Evolutionary conservation across 106 monocot genomes (phyloP), one percentile per base, ranked within the genome.

Genomic region (Apostasia shenzhenica): DNA sequence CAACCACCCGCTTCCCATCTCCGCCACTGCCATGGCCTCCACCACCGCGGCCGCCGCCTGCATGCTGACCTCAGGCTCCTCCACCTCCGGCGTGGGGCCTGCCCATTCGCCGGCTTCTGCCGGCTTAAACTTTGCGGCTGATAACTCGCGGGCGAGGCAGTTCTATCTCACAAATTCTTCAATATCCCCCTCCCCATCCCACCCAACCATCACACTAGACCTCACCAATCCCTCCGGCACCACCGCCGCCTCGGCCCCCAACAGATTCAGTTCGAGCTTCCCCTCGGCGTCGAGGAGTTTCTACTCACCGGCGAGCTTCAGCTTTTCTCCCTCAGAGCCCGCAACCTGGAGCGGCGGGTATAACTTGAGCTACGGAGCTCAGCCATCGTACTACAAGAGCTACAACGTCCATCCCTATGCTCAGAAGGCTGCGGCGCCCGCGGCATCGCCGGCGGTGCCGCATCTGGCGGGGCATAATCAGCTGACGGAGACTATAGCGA

Each of bases 201-300:
- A 86, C 73, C 88, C 91, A 1, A 91, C 94, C 11, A 91, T 95
- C 63, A 95, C 94, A 4, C 79, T 95, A 66, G 94, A 95, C 76
- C 94, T 95, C 77, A 91, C 94, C 41, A 68, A 80, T 43, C 85
- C 81, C 68, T 55, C 54, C 44, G 6, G 67, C 37, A 8, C 73
- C 68, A 70, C 77, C 56, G 49, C 72, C 0, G n/a, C 56, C 10
- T 14, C 60, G 6, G 53, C 41, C 50, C 26, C 37, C 45, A 67
- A 58, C 39, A 67, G 69, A 54, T 71, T 73, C 66, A 8, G 58
- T 6, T 66, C 78, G 41, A 61, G 41, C 41, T 61, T 61, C 60
- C 42, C 40, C 11, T 62, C 61, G 55, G 5, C 70, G 40, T 59
- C 70, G 54, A 58, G 48, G 3, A 58, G 48, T 70, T 59, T 7